phyloP scores from a whole-genome alignment of 345 rosid genomes.

The Reutealis trisperma region DNA sequence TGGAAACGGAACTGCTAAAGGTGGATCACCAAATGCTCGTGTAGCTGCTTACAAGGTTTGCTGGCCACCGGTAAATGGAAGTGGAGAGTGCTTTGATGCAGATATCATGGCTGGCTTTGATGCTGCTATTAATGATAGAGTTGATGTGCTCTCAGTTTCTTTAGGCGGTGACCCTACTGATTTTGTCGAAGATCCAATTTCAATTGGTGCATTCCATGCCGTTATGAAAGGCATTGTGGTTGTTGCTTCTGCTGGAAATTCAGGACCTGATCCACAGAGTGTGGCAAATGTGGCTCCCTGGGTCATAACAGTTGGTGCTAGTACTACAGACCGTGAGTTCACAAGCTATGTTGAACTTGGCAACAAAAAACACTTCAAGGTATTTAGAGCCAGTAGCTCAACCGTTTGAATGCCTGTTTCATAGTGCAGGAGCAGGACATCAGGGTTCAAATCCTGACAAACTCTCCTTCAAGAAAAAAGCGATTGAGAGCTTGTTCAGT shows the following conservation, averaged over 20 bases:
- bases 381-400: not conserved
- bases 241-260: constrained; percentile 34
- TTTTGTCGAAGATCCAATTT: not conserved
- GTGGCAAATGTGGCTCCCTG: constrained; percentile 27
- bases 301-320: constrained; percentile 23
- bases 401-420: no score
- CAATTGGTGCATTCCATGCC: constrained; percentile 34
- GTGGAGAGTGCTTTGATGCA: constrained; percentile 42
- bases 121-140: constrained; percentile 56
- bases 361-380: constrained; percentile 23
- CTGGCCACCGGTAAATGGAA: constrained; percentile 40
- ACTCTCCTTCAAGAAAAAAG: no score
- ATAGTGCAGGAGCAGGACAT: no score
- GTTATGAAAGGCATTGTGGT: constrained; percentile 17
- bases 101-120: constrained; percentile 62
- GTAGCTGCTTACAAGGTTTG: constrained; percentile 65
- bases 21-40: constrained; percentile 65
- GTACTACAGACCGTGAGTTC: constrained; percentile 26
- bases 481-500: no score
- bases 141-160: constrained; percentile 56
- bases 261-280: constrained; percentile 13
- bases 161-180: constrained; percentile 27
- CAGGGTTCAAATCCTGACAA: no score
- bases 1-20: constrained; percentile 65
- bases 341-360: constrained; percentile 22